Percentiles rank a stretch among this genome's conserved stretches.
These are phyloP conservation scores for Candida stauntonica DNA, from an alignment of 805 yeast species.

Conservation along the genomic window DNA sequence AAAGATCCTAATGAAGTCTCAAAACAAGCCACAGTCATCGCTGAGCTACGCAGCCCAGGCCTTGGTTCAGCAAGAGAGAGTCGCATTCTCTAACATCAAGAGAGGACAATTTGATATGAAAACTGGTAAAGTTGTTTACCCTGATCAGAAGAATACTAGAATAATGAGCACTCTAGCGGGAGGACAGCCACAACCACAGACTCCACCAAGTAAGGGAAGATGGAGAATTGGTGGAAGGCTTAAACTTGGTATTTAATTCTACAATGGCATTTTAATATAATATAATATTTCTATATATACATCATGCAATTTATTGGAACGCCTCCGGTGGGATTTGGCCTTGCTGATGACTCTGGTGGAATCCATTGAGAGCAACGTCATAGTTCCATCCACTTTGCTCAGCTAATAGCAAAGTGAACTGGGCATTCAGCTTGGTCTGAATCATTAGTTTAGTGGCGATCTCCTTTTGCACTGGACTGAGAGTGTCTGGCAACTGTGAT, in stretches of 20 bases:
- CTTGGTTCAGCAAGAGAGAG: slow-evolving; percentile 23
- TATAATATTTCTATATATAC: neutral
- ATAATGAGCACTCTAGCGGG: slow-evolving; percentile 10
- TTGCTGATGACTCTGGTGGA: slow-evolving; percentile 49
- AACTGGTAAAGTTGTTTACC: slow-evolving; percentile 17
- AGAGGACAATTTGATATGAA: slow-evolving; percentile 22
- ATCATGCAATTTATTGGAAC: slow-evolving; percentile 17
- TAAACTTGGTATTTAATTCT: too few relatives aligned
- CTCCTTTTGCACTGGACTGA: slow-evolving; percentile 55
- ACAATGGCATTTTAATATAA: too few relatives aligned
- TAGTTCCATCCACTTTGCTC: slow-evolving; percentile 87
- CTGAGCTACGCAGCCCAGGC: slow-evolving; percentile 23
- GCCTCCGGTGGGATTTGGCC: slow-evolving; percentile 30
- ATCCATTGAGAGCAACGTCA: slow-evolving; percentile 62
- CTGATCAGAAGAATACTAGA: slow-evolving; percentile 11
- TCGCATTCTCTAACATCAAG: slow-evolving; percentile 22
- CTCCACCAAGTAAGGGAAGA: slow-evolving; percentile 8
- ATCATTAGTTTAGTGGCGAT: slow-evolving; percentile 58
- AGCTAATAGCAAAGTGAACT: slow-evolving; percentile 75
- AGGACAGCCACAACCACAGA: neutral
- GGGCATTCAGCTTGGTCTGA: slow-evolving; percentile 73
- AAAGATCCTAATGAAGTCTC: slow-evolving; percentile 7
- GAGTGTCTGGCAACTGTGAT: slow-evolving; percentile 16
- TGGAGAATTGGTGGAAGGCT: slow-evolving; percentile 15
- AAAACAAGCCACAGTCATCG: slow-evolving; percentile 10